These are phyloP conservation scores for Paramecium primaurelia DNA, from an alignment of 73 alveolate species.

Conservation along the genomic window DNA sequence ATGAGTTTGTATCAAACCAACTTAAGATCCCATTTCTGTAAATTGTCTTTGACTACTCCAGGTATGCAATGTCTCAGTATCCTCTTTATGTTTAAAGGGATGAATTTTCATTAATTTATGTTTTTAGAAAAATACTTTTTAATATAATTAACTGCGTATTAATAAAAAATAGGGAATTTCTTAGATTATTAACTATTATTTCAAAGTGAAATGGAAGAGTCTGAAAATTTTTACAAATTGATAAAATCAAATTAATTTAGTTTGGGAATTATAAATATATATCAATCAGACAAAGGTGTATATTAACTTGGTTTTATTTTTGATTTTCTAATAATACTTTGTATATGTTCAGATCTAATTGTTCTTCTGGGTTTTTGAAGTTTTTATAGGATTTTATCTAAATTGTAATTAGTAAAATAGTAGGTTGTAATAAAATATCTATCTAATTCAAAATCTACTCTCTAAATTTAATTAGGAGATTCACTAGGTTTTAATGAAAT, in stretches of 20 bases:
- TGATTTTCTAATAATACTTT: background rate
- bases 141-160: background rate
- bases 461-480: background rate
- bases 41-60: background rate
- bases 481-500: background rate
- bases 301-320: background rate
- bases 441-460: slow-evolving; percentile 20
- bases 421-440: slow-evolving; percentile 13
- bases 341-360: background rate
- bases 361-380: background rate
- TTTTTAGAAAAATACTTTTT: background rate
- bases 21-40: slow-evolving; percentile 14
- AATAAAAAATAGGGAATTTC: background rate
- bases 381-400: background rate
- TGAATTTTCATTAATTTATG: background rate
- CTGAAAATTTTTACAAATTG: background rate
- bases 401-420: background rate
- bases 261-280: background rate
- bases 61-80: background rate
- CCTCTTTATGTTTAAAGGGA: slow-evolving; percentile 20
- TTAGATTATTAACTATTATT: background rate
- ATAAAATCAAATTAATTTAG: background rate
- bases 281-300: background rate
- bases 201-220: background rate
- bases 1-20: background rate